Conservation (phyloP, 2,329 filamentous ascomycete species). For the Ophiocordyceps camponoti-saundersi region DNA sequence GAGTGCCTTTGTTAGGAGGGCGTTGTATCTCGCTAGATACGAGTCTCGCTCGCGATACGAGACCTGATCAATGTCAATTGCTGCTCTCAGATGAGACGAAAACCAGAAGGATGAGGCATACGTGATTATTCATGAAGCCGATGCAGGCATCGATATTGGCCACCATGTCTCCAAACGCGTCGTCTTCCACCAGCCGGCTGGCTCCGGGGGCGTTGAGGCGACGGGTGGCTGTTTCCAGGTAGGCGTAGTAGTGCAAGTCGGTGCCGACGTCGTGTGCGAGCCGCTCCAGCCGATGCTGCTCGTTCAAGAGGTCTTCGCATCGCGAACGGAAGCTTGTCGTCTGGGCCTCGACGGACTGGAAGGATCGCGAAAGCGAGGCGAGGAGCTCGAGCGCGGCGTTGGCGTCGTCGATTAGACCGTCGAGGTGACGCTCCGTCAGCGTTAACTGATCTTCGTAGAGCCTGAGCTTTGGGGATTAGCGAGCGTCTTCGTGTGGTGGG, state of each 20-base stretch:
- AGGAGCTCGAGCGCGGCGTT: conserved; percentile 60
- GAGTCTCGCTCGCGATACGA: conserved; percentile 75
- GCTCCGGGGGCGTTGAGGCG: conserved; percentile 85
- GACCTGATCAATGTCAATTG: conserved; percentile 27
- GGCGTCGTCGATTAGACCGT: conserved; percentile 61
- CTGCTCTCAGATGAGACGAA: neutral
- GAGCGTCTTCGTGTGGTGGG: neutral
- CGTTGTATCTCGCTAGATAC: conserved; percentile 74
- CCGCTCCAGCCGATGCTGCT: conserved; percentile 62
- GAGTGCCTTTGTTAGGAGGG: conserved; percentile 54
- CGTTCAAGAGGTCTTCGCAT: conserved; percentile 71
- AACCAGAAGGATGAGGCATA: conserved; percentile 20
- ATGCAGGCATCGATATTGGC: conserved; percentile 78
- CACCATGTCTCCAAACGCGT: conserved; percentile 77
- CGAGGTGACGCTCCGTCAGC: conserved; percentile 67
- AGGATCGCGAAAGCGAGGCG: conserved; percentile 66
- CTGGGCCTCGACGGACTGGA: conserved; percentile 73
- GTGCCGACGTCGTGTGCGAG: conserved; percentile 74
- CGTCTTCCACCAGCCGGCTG: conserved; percentile 65
- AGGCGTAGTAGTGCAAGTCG: conserved; percentile 88
- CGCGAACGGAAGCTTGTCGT: conserved; percentile 87
- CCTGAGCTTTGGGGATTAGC: conserved; percentile 23
- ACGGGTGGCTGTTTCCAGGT: conserved; percentile 78
- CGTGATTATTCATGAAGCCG: conserved; percentile 78
- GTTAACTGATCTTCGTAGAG: conserved; percentile 68